A percentile compares a stretch with the other conserved stretches of the same genome.
Conservation (phyloP, 768 basidiomycete species). For the Austroboletus eburneus region DNA sequence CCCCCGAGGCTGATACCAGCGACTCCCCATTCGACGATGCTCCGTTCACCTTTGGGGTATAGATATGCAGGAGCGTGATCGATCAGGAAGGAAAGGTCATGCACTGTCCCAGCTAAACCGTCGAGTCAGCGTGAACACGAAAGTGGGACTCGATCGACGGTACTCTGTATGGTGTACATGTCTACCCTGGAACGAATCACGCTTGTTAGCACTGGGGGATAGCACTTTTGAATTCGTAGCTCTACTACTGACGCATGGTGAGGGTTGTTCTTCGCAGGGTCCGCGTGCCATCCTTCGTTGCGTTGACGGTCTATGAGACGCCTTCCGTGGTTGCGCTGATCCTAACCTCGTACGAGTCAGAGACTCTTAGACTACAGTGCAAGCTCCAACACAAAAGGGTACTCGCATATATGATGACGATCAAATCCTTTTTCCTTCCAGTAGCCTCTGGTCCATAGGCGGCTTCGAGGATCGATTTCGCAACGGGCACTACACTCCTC, state of each 20-base stretch:
- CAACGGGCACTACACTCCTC: constrained; percentile 9
- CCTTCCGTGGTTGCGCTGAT: constrained; percentile 31
- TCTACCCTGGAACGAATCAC: constrained; percentile 16
- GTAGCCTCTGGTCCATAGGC: constrained; percentile 8
- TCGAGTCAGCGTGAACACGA: constrained; percentile 2
- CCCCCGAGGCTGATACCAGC: constrained; percentile 81
- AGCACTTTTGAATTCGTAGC: not conserved
- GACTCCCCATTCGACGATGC: constrained; percentile 64
- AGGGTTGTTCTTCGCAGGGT: constrained; percentile 21
- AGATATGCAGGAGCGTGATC: constrained; percentile 74
- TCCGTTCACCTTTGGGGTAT: constrained; percentile 61
- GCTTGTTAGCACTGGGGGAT: constrained; percentile 3
- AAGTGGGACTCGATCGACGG: not conserved
- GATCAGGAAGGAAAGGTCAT: constrained; percentile 76
- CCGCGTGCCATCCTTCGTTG: constrained; percentile 24
- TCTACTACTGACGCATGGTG: constrained; percentile 26
- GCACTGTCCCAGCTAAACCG: constrained; percentile 51
- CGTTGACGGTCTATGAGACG: constrained; percentile 23
- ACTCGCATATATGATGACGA: constrained; percentile 27
- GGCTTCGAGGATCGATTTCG: constrained; percentile 21
- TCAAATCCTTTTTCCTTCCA: constrained; percentile 23
- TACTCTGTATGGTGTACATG: constrained; percentile 33
- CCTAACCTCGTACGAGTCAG: constrained; percentile 13
- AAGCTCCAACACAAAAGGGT: not conserved
- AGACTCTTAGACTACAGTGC: not conserved